phyloP scores from a whole-genome alignment of 2,329 filamentous ascomycete genomes.

The Dryadomyces quercivorus region DNA sequence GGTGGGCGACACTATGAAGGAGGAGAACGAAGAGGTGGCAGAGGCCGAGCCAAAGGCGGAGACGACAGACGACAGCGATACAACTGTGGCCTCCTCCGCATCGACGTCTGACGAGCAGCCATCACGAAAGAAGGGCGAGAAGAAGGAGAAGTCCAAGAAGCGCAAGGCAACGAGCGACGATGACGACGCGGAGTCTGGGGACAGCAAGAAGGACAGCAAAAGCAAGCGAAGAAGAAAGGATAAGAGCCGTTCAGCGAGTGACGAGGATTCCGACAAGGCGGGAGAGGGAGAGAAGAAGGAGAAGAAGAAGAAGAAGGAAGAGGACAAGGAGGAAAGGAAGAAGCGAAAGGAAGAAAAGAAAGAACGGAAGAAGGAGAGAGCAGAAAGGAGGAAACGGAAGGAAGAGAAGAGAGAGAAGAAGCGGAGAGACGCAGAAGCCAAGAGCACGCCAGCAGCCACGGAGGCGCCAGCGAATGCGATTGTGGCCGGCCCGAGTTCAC shows the following conservation, averaged over 20 bases:
- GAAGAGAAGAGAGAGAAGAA: slow-evolving; percentile 14
- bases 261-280: slow-evolving; percentile 16
- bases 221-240: slow-evolving; percentile 25
- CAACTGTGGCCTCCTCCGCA: slow-evolving; percentile 8
- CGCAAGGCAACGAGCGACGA: slow-evolving; percentile 32
- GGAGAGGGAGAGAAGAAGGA: slow-evolving; percentile 26
- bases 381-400: slow-evolving; percentile 18
- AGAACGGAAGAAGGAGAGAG: slow-evolving; percentile 18
- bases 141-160: slow-evolving; percentile 37
- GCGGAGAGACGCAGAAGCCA: slow-evolving; percentile 19
- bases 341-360: slow-evolving; percentile 22
- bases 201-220: slow-evolving; percentile 20
- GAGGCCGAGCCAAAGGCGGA: not conserved
- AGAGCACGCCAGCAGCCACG: slow-evolving; percentile 26
- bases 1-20: slow-evolving; percentile 43
- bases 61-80: slow-evolving; percentile 13
- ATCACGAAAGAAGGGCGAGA: slow-evolving; percentile 18
- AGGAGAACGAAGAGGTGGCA: slow-evolving; percentile 11
- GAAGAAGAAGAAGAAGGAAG: slow-evolving; percentile 27
- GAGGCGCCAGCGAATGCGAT: slow-evolving; percentile 22
- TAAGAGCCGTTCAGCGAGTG: slow-evolving; percentile 21
- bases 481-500: slow-evolving; percentile 13
- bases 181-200: slow-evolving; percentile 15
- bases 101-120: slow-evolving; percentile 3
- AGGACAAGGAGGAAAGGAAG: slow-evolving; percentile 19